Evolutionary conservation across 2,329 filamentous ascomycete species (phyloP).

Genomic region (Diaporthe citrichinensis): DNA sequence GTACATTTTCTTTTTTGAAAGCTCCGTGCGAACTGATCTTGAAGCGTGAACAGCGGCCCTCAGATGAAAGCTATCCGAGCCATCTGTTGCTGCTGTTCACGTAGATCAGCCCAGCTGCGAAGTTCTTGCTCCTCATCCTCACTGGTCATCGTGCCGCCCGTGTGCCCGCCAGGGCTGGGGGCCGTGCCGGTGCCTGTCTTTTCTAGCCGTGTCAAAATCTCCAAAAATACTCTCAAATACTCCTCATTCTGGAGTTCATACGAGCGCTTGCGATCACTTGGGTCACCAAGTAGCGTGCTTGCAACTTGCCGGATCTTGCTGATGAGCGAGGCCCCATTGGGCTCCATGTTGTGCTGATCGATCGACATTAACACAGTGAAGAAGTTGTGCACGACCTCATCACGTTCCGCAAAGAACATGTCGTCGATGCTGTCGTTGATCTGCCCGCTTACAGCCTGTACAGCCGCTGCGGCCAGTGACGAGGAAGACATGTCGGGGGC

Average conservation of each 20-base stretch:
- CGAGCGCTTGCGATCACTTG: conserved; percentile 65
- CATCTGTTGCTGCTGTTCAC: conserved; percentile 79
- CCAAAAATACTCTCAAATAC: conserved; percentile 79
- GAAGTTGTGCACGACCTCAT: conserved; percentile 85
- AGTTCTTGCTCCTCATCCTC: conserved; percentile 83
- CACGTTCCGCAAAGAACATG: conserved; percentile 81
- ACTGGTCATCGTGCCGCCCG: conserved; percentile 57
- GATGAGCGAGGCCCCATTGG: conserved; percentile 75
- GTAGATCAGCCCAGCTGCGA: conserved; percentile 82
- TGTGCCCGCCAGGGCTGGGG: conserved; percentile 44
- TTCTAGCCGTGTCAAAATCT: conserved; percentile 82
- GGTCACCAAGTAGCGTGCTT: conserved; percentile 79
- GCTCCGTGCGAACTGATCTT: neutral
- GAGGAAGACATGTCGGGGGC: conserved; percentile 47
- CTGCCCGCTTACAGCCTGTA: conserved; percentile 59
- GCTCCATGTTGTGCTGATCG: conserved; percentile 87
- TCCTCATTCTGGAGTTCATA: conserved; percentile 74
- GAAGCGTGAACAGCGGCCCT: neutral
- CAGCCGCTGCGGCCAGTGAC: conserved; percentile 53
- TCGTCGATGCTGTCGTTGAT: conserved; percentile 75
- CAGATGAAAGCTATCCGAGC: conserved; percentile 38
- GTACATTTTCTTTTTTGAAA: neutral
- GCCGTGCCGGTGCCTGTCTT: conserved; percentile 62
- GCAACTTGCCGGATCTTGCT: conserved; percentile 90
- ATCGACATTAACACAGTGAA: conserved; percentile 82